These are phyloP conservation scores for Paecilomyces variotii DNA, from an alignment of 2,329 filamentous ascomycete genomes.

Conservation along the genomic window DNA sequence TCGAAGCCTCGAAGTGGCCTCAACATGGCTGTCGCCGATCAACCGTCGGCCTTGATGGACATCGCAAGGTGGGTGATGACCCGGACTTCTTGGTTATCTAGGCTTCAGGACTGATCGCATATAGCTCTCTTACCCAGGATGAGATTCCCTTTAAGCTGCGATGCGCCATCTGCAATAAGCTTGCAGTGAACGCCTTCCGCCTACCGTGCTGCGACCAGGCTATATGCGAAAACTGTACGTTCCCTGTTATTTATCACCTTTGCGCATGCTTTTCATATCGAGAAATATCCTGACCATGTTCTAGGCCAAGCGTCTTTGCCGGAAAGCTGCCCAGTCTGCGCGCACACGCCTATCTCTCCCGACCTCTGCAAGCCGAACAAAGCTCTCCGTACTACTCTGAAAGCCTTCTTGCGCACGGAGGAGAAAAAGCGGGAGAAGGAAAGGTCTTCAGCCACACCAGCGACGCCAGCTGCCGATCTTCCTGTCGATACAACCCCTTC, in stretches of 20 bases:
- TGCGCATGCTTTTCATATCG: conserved; percentile 4
- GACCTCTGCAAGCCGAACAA: conserved; percentile 87
- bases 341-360: conserved; percentile 77
- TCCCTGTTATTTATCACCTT: conserved; percentile 1
- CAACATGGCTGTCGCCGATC: conserved; percentile 31
- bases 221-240: conserved; percentile 82
- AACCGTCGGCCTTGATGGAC: conserved; percentile 34
- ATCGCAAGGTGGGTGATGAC: conserved; percentile 29
- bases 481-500: conserved; percentile 13
- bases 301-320: conserved; percentile 68
- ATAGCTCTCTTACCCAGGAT: conserved; percentile 66
- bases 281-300: not conserved
- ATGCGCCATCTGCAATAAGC: conserved; percentile 85
- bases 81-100: not conserved
- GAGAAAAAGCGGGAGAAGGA: conserved; percentile 77
- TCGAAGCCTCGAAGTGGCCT: not conserved
- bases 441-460: conserved; percentile 33
- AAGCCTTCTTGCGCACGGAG: conserved; percentile 81
- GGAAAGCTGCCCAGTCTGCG: conserved; percentile 82
- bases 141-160: conserved; percentile 94
- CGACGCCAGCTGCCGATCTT: conserved; percentile 16
- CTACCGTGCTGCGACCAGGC: conserved; percentile 92
- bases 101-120: not conserved
- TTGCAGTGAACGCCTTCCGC: conserved; percentile 84
- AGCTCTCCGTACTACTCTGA: conserved; percentile 81